Percentiles rank a stretch among this genome's conserved stretches.
These are phyloP conservation scores for Eucalyptus virginea DNA, from an alignment of 345 rosid species.

Conservation along the genomic window DNA sequence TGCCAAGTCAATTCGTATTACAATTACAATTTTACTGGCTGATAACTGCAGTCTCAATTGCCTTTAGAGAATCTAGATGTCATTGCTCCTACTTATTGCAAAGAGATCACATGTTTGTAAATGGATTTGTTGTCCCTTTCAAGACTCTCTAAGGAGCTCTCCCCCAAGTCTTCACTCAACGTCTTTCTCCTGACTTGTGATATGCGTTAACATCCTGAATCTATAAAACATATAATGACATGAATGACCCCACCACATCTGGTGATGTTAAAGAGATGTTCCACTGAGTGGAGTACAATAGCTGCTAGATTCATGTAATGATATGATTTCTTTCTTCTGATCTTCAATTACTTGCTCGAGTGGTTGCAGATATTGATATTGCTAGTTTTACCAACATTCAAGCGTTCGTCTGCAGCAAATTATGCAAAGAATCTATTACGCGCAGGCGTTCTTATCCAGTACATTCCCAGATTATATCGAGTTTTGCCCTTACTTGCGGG, in stretches of 20 bases:
- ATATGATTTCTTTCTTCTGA: background rate
- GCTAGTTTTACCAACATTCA: slow-evolving; percentile 20
- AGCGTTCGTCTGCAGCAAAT: slow-evolving; percentile 47
- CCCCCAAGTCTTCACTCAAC: background rate
- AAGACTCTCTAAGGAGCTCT: background rate
- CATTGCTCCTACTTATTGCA: background rate
- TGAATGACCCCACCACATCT: background rate
- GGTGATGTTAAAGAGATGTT: background rate
- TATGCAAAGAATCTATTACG: slow-evolving; percentile 56
- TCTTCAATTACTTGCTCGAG: background rate
- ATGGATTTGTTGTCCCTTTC: background rate
- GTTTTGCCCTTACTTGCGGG: slow-evolving; percentile 70
- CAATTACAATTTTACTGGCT: background rate
- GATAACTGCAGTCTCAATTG: background rate
- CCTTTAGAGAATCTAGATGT: background rate
- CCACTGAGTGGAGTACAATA: background rate
- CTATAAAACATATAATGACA: background rate
- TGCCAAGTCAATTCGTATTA: background rate
- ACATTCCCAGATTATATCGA: slow-evolving; percentile 62
- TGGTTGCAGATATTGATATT: slow-evolving; percentile 45
- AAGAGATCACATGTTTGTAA: background rate
- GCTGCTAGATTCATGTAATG: background rate
- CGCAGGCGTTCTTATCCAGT: slow-evolving; percentile 50
- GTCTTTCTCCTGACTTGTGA: background rate
- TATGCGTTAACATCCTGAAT: background rate